These are phyloP conservation scores for Coffea eugenioides DNA, from an alignment of 257 asterid genomes.

Conservation along the genomic window DNA sequence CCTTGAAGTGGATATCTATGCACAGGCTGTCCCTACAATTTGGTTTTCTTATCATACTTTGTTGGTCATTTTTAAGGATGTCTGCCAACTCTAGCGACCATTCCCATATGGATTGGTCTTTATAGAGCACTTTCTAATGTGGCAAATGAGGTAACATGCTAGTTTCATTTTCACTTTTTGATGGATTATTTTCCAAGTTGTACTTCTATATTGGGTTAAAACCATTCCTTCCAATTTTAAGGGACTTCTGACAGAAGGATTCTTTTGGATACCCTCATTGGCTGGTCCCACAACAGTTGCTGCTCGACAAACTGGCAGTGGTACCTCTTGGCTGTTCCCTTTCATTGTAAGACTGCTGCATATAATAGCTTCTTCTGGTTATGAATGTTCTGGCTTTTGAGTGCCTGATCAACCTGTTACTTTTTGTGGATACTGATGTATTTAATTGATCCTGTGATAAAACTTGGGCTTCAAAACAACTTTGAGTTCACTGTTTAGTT, in stretches of 20 bases:
- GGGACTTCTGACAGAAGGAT: conserved; percentile 98
- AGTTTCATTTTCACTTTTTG: conserved; percentile 4
- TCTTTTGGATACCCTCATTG: conserved; percentile 98
- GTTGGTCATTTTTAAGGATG: conserved; percentile 57
- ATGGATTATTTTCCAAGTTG: background rate
- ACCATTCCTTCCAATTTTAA: conserved; percentile 17
- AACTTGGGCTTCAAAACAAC: background rate
- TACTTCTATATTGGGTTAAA: background rate
- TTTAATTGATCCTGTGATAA: background rate
- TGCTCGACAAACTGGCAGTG: conserved; percentile 89
- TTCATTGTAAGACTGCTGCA: conserved; percentile 58
- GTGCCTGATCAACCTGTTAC: background rate
- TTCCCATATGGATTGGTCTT: conserved; percentile 99
- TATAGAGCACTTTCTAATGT: conserved; percentile 98
- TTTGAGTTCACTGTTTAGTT: background rate
- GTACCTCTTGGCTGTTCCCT: conserved; percentile 95
- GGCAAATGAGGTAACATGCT: conserved; percentile 80
- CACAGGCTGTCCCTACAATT: background rate
- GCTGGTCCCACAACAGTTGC: conserved; percentile 95
- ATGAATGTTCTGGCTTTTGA: background rate
- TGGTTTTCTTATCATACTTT: background rate
- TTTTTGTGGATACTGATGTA: background rate
- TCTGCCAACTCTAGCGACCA: conserved; percentile 97
- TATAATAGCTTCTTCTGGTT: conserved; percentile 18
- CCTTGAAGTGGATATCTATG: background rate